Evolutionary conservation across 1,139 yeast genomes (phyloP).

Genomic region (Debaryomycetaceae sp.): DNA sequence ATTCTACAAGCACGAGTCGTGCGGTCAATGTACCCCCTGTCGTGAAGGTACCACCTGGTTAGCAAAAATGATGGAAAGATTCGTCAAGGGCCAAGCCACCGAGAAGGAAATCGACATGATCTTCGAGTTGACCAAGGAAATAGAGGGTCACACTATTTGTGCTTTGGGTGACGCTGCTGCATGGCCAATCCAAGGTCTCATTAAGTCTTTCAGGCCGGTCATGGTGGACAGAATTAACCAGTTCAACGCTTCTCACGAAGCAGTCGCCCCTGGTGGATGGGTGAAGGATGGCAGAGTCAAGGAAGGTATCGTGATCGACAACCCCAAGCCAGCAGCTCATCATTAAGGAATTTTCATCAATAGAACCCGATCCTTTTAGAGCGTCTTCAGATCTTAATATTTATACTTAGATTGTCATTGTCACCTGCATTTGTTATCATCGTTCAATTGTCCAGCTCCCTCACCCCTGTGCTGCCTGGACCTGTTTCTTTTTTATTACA

Average conservation of each 20-base stretch:
- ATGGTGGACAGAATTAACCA: conserved; percentile 68
- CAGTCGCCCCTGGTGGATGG: conserved; percentile 77
- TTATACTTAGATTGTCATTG: not conserved
- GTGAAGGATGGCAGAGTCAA: conserved; percentile 55
- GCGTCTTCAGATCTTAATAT: not conserved
- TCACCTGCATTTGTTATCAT: not conserved
- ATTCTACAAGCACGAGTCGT: conserved; percentile 85
- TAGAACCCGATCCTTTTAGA: conserved; percentile 2
- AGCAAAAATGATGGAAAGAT: conserved; percentile 77
- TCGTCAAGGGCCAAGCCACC: conserved; percentile 72
- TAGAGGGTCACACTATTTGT: conserved; percentile 89
- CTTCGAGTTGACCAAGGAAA: conserved; percentile 74
- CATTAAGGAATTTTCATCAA: conserved; percentile 14
- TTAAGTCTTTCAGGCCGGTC: conserved; percentile 76
- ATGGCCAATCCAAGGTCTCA: conserved; percentile 88
- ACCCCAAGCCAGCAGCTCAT: conserved; percentile 51
- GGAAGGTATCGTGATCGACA: conserved; percentile 65
- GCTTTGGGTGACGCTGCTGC: conserved; percentile 92
- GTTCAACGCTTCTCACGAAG: conserved; percentile 32
- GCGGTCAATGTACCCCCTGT: conserved; percentile 94
- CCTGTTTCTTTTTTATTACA: not conserved
- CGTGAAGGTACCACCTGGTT: conserved; percentile 92
- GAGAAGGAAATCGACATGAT: conserved; percentile 80
- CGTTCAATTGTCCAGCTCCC: not conserved
- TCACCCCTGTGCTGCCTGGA: not conserved